These are phyloP conservation scores for Xylariaceae sp. DNA, from an alignment of 2,329 filamentous ascomycete genomes.

Conservation along the genomic window DNA sequence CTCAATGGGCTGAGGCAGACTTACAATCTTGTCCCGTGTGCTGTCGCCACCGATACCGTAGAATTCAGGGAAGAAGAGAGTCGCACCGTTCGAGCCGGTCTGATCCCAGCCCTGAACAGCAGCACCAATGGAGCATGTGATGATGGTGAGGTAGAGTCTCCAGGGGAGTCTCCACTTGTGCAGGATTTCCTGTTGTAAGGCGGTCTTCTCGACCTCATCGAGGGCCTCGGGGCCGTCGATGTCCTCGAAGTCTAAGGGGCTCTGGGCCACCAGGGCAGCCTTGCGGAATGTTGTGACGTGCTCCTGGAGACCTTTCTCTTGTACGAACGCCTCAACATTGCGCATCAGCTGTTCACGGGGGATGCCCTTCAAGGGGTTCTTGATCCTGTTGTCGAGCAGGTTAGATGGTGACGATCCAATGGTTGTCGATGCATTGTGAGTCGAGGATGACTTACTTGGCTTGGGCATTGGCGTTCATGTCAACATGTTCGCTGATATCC, in stretches of 20 bases:
- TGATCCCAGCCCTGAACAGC: conserved; percentile 68
- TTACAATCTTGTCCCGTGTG: conserved; percentile 28
- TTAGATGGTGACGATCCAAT: too few relatives aligned
- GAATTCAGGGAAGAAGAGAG: conserved; percentile 52
- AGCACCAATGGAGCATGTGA: conserved; percentile 62
- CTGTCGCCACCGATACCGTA: conserved; percentile 43
- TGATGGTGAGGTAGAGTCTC: conserved; percentile 61
- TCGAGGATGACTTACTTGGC: conserved; percentile 35
- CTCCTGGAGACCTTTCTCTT: conserved; percentile 52
- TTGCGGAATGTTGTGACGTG: conserved; percentile 56
- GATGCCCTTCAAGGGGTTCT: conserved; percentile 46
- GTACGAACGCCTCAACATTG: conserved; percentile 56
- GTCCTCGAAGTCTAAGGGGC: conserved; percentile 56
- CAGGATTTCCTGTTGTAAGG: conserved; percentile 55
- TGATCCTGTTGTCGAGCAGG: conserved; percentile 33
- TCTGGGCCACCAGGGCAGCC: conserved; percentile 69
- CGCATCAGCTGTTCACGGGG: conserved; percentile 48
- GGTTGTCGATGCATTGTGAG: background rate
- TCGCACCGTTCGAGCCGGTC: conserved; percentile 59
- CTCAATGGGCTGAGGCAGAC: conserved; percentile 17
- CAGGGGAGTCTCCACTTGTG: conserved; percentile 64
- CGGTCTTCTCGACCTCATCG: conserved; percentile 52
- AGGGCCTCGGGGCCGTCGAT: conserved; percentile 55
- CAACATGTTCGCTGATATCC: conserved; percentile 31
- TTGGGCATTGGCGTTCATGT: conserved; percentile 38